Evolutionary conservation across 768 basidiomycete genomes (phyloP), one percentile per base, ranked within the genome.

Genomic region (Pulveroboletus frians): DNA sequence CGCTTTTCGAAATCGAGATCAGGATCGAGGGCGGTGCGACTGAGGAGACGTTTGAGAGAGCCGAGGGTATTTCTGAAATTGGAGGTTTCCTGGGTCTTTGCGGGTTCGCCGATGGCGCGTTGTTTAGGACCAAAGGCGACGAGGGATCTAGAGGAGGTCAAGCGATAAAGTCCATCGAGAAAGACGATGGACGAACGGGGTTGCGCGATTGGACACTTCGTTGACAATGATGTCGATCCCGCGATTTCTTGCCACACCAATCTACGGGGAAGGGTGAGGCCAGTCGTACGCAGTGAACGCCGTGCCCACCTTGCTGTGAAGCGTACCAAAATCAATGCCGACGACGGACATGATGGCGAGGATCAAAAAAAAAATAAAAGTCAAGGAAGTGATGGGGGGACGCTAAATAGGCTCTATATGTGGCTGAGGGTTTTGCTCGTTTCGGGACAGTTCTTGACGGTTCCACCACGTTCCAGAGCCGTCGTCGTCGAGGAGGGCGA

Each of bases 151-250:
- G 15, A 45, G 2, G 31, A 2, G 8, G 49, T 60, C n/a, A 59
- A 42, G 23, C 49, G 15, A 46, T 5, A 13, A 6, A 34, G 0
- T 2, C 14, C 2, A 23, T 10, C n/a, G 3, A 0, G 35, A 10
- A 3, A 11, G 10, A 20, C 6, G n/a, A 20, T 9, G 17, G 8
- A 80, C 92, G 64, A 54, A 97, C 92, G 95, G 95, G 21, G 94
- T 98, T 14, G 85, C 81, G 47, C 96, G 88, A 77, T 97, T 97
- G 14, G 94, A 97, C 52, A 94, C 92, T 69, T 99, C 95, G 70
- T 99, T 99, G 52, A 83, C 76, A 75, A 99, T 95, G 71, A 99
- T 93, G 78, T 99, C 95, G 75, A 99, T 95, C 59, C 95, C 95
- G 64, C 91, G 80, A 72, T 90, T 86, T 71, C 93, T 80, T 17